phyloP scores from a whole-genome alignment of 768 basidiomycete genomes.

The Tulasnella sp. region DNA sequence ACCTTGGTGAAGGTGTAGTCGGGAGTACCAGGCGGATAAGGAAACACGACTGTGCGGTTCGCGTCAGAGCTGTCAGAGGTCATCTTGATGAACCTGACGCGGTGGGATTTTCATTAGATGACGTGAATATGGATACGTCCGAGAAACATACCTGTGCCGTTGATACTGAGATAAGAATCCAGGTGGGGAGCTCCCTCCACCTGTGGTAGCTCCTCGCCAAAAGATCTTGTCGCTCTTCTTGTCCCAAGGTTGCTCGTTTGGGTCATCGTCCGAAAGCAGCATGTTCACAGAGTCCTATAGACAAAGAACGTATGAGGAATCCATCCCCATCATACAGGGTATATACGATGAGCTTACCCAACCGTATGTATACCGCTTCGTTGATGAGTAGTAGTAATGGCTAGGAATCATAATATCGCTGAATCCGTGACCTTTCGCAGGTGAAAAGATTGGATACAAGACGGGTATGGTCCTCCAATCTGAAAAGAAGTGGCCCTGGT shows the following conservation, averaged over 20 bases:
- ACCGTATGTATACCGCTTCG: slow-evolving; percentile 74
- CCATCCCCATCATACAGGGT: too few species aligned
- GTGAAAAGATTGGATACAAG: slow-evolving; percentile 90
- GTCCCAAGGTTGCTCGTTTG: slow-evolving; percentile 83
- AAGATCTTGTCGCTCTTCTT: slow-evolving; percentile 78
- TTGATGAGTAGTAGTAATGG: slow-evolving; percentile 88
- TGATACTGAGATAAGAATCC: slow-evolving; percentile 79
- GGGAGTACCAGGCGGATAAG: slow-evolving; percentile 36
- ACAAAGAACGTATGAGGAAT: background rate
- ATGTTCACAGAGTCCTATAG: slow-evolving; percentile 50
- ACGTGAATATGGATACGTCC: slow-evolving; percentile 9
- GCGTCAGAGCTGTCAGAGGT: slow-evolving; percentile 42
- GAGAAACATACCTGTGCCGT: slow-evolving; percentile 53
- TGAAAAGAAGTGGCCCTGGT: slow-evolving; percentile 93
- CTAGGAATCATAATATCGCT: slow-evolving; percentile 88
- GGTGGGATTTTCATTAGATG: background rate
- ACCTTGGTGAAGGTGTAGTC: slow-evolving; percentile 39
- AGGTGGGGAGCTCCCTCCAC: slow-evolving; percentile 78
- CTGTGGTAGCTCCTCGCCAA: slow-evolving; percentile 94
- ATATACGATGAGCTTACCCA: slow-evolving; percentile 43
- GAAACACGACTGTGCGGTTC: slow-evolving; percentile 57
- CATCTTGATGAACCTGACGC: slow-evolving; percentile 60
- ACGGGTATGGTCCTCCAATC: slow-evolving; percentile 86
- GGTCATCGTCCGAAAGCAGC: slow-evolving; percentile 63
- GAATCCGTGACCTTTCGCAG: slow-evolving; percentile 76